These are phyloP conservation scores for Cicer pinnatifidum DNA, from an alignment of 306 rosid genomes.

Conservation along the genomic window DNA sequence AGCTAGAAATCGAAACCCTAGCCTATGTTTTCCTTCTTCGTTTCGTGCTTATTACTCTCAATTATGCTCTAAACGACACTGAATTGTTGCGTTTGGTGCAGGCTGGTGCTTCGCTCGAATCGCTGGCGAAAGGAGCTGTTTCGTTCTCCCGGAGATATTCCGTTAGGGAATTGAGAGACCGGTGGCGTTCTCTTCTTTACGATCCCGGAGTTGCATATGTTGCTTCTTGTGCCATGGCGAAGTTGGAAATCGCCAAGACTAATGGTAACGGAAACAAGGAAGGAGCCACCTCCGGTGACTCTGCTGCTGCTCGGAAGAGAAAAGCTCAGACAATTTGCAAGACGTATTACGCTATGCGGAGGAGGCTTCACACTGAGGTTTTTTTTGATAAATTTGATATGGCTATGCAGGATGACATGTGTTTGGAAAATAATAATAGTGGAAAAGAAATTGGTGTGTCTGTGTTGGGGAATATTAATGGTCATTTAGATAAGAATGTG, in stretches of 20 bases:
- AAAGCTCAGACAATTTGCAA: conserved; percentile 53
- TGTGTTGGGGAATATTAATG: conserved; percentile 21
- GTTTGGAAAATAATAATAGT: conserved; percentile 5
- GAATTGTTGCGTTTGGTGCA: conserved; percentile 29
- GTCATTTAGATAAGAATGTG: conserved; percentile 34
- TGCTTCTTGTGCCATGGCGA: conserved; percentile 61
- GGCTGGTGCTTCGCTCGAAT: conserved; percentile 87
- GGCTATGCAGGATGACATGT: conserved; percentile 31
- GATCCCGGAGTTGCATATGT: conserved; percentile 55
- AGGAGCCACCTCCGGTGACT: neutral
- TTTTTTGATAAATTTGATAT: conserved; percentile 42
- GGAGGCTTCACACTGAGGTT: conserved; percentile 46
- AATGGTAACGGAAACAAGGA: conserved; percentile 40
- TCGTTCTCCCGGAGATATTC: conserved; percentile 70
- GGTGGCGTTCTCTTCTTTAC: conserved; percentile 77
- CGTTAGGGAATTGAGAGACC: conserved; percentile 58
- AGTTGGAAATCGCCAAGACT: conserved; percentile 54
- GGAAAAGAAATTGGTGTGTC: neutral
- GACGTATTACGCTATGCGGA: conserved; percentile 55
- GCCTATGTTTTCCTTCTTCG: neutral
- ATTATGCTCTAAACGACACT: neutral
- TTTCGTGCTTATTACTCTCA: neutral
- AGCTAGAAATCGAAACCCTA: conserved; percentile 43
- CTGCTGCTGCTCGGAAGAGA: conserved; percentile 45
- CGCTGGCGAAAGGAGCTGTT: conserved; percentile 90